A percentile compares a stretch with the other conserved stretches of the same genome.
phyloP scores from a whole-genome alignment of 2,329 filamentous ascomycete genomes.

The Colletotrichum sp. region DNA sequence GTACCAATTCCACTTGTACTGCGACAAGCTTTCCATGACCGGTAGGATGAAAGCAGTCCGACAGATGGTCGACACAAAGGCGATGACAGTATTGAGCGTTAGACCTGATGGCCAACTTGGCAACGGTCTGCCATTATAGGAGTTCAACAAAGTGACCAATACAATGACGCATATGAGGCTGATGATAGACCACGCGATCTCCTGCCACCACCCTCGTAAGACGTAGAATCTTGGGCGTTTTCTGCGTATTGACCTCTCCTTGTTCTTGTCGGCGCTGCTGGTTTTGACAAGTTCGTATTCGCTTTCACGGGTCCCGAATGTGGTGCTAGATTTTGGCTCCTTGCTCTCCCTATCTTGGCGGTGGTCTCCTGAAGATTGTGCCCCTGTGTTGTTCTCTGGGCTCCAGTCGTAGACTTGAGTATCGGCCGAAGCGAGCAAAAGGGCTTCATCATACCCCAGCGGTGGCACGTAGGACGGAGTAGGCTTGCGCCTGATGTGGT shows the following conservation, averaged over 20 bases:
- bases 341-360: neutral
- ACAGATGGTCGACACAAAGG: conserved; percentile 28
- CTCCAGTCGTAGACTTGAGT: neutral
- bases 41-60: conserved; percentile 27
- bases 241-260: too few species aligned
- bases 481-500: neutral
- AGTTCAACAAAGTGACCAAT: conserved; percentile 19
- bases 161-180: conserved; percentile 19
- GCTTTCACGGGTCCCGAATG: neutral
- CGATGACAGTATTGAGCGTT: conserved; percentile 32
- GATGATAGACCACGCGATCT: neutral
- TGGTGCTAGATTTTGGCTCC: neutral
- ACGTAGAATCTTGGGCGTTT: neutral
- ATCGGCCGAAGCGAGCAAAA: neutral
- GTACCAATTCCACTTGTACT: conserved; percentile 25
- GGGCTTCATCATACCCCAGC: neutral
- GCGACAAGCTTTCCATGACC: conserved; percentile 27
- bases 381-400: neutral
- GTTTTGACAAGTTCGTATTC: neutral
- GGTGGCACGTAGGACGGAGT: neutral
- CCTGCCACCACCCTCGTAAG: neutral
- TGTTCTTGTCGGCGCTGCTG: neutral
- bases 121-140: conserved; percentile 24
- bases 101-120: conserved; percentile 26
- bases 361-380: neutral